phyloP scores from a whole-genome alignment of 495 filamentous ascomycete genomes.

The Podospora didyma region DNA sequence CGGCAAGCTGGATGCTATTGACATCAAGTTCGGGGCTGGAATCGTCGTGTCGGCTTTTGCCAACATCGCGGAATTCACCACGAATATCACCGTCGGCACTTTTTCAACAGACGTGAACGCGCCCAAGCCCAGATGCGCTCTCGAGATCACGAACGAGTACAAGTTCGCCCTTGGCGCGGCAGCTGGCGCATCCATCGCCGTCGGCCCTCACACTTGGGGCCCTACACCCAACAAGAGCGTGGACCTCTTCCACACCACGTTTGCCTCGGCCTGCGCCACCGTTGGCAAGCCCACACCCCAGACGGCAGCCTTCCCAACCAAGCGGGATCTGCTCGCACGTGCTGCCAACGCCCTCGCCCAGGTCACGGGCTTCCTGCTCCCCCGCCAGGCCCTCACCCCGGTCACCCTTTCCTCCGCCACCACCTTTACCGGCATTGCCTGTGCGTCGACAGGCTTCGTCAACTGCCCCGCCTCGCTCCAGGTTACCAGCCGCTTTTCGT shows the following conservation, averaged over 20 bases:
- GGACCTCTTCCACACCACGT: constrained; percentile 50
- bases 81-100: constrained; percentile 42
- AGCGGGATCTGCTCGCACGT: neutral
- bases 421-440: constrained; percentile 36
- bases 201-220: constrained; percentile 45
- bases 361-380: constrained; percentile 11
- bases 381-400: constrained; percentile 25
- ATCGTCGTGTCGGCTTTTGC: constrained; percentile 44
- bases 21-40: constrained; percentile 45
- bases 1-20: too few species aligned
- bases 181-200: constrained; percentile 46
- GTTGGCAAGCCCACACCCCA: constrained; percentile 17
- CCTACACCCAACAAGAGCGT: constrained; percentile 41
- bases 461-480: constrained; percentile 47
- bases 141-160: constrained; percentile 44
- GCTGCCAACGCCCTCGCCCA: neutral
- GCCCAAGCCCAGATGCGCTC: constrained; percentile 23
- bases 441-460: constrained; percentile 34
- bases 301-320: neutral
- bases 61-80: constrained; percentile 49
- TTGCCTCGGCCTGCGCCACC: constrained; percentile 43
- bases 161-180: constrained; percentile 45
- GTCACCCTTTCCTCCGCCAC: constrained; percentile 31
- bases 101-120: constrained; percentile 18
- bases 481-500: constrained; percentile 30